phyloP scores from a whole-genome alignment of 352 stramenopile species.

The Pythium periplocum region DNA sequence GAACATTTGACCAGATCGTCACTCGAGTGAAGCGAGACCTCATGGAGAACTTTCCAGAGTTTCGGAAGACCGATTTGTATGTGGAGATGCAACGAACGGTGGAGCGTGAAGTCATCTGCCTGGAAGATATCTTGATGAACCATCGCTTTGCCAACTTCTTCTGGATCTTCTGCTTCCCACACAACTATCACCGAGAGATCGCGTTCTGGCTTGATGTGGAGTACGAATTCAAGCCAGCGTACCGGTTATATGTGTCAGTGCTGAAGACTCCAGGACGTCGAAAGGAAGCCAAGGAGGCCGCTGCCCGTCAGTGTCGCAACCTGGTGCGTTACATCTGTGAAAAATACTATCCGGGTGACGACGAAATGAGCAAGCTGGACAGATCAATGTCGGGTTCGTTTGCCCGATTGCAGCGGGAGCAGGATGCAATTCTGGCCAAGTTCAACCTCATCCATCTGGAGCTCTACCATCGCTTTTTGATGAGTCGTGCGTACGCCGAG shows the following conservation, averaged over 20 bases:
- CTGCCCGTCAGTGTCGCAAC: conserved; percentile 54
- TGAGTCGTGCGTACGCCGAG: conserved; percentile 76
- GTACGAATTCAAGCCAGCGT: conserved; percentile 84
- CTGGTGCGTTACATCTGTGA: conserved; percentile 82
- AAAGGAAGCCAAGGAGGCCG: conserved; percentile 56
- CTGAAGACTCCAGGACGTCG: conserved; percentile 40
- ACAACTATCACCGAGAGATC: conserved; percentile 86
- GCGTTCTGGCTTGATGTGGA: conserved; percentile 82
- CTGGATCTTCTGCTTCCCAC: conserved; percentile 85
- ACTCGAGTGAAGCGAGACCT: conserved; percentile 75
- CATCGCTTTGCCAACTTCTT: conserved; percentile 86
- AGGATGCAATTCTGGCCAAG: conserved; percentile 80
- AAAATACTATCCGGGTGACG: conserved; percentile 77
- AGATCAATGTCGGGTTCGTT: conserved; percentile 64
- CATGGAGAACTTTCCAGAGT: conserved; percentile 75
- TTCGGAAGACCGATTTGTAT: conserved; percentile 78
- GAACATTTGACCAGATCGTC: conserved; percentile 73
- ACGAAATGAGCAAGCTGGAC: conserved; percentile 67
- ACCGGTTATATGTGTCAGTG: conserved; percentile 59
- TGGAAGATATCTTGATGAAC: conserved; percentile 87
- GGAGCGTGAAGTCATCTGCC: conserved; percentile 70
- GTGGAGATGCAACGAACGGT: conserved; percentile 76
- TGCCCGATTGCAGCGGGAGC: conserved; percentile 60
- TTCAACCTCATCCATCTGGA: conserved; percentile 84
- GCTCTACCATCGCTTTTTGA: conserved; percentile 82